A percentile compares a stretch with the other conserved stretches of the same genome.
Evolutionary conservation across 768 basidiomycete genomes (phyloP).

Genomic region (Suillus cothurnatus): DNA sequence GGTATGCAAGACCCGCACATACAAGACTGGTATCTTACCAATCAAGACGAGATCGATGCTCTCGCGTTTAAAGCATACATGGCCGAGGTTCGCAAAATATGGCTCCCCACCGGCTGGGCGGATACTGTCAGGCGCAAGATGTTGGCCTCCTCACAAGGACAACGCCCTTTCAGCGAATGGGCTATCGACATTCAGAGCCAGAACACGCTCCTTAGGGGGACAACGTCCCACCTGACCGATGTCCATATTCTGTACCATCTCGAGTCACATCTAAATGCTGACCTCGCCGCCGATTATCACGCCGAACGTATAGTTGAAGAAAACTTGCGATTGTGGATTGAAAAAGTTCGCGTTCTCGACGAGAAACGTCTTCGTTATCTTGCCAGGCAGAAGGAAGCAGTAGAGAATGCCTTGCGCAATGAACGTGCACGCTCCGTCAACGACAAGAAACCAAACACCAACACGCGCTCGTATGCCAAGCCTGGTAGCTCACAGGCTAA

Average conservation of each 20-base stretch:
- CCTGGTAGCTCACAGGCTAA: too few relatives aligned
- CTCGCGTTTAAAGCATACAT: constrained; percentile 10
- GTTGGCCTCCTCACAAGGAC: background rate
- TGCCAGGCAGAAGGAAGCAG: background rate
- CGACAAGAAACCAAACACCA: too few relatives aligned
- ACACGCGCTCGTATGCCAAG: too few relatives aligned
- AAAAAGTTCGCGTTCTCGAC: background rate
- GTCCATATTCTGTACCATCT: background rate
- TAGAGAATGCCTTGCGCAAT: background rate
- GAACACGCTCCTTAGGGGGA: background rate
- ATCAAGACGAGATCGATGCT: background rate
- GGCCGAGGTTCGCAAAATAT: background rate
- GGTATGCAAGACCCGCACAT: constrained; percentile 10
- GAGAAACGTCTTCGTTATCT: background rate
- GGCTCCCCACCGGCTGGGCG: constrained; percentile 17
- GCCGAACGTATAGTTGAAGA: background rate
- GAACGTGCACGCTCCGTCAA: background rate
- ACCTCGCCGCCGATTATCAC: constrained; percentile 1
- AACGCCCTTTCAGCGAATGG: background rate
- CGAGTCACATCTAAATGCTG: constrained; percentile 2
- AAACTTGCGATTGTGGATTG: constrained; percentile 3
- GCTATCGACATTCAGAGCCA: background rate
- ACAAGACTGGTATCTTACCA: constrained; percentile 11
- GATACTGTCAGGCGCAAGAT: background rate
- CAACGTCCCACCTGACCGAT: background rate